phyloP scores from a whole-genome alignment of 169 alveolate genomes.

The Ichthyophthirius multifiliis region DNA sequence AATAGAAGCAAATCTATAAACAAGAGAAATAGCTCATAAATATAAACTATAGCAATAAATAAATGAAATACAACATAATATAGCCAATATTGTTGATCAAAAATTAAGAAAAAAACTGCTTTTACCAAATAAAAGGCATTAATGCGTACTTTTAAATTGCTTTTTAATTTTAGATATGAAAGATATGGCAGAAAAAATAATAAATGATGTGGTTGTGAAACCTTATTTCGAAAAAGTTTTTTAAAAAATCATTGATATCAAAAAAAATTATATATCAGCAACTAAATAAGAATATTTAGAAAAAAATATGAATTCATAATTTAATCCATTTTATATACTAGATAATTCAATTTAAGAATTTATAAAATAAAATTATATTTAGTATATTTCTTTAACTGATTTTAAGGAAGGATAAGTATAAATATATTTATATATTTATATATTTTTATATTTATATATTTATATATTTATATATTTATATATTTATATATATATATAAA shows the following conservation, averaged over 20 bases:
- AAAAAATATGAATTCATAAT: neutral
- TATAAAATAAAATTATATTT: neutral
- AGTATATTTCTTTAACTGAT: neutral
- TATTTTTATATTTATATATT: neutral
- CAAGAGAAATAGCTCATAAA: neutral
- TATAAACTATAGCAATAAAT: neutral
- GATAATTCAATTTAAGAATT: neutral
- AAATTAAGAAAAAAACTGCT: neutral
- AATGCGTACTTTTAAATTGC: neutral
- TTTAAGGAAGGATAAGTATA: neutral
- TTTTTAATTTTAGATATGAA: neutral
- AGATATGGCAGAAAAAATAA: neutral
- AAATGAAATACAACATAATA: neutral
- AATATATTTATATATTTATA: neutral
- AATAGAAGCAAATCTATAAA: neutral
- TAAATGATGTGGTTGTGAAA: neutral
- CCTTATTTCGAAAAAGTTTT: neutral
- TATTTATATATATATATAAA: neutral
- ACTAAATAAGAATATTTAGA: neutral
- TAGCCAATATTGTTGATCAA: neutral
- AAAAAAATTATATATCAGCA: neutral
- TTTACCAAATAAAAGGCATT: neutral
- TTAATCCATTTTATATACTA: neutral
- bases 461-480: neutral
- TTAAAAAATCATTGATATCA: neutral